These are phyloP conservation scores for Xylaria bambusicola DNA, from an alignment of 495 filamentous ascomycete genomes.

Conservation along the genomic window DNA sequence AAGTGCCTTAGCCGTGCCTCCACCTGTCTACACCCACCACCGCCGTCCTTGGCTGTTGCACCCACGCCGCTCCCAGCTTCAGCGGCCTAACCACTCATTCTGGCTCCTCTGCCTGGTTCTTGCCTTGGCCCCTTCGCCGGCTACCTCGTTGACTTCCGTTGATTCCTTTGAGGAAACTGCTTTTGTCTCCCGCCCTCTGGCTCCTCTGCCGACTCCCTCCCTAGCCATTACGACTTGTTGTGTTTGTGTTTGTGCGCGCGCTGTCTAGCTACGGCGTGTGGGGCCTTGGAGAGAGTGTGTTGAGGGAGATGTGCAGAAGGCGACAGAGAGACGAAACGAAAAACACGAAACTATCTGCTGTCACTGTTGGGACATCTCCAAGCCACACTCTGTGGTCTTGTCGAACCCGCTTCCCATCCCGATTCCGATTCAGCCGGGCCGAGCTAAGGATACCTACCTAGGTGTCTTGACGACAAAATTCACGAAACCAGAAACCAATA, in stretches of 20 bases:
- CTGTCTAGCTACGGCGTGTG: conserved; percentile 9
- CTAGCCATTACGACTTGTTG: neutral
- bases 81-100: conserved; percentile 8
- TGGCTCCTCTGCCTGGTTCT: conserved; percentile 1
- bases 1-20: neutral
- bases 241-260: conserved; percentile 5
- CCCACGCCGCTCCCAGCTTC: conserved; percentile 7
- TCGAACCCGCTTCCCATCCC: neutral
- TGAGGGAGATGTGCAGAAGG: conserved; percentile 18
- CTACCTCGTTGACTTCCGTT: neutral
- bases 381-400: neutral
- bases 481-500: conserved; percentile 6
- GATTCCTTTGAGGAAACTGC: neutral
- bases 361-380: neutral
- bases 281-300: conserved; percentile 11
- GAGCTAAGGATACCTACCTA: conserved; percentile 4
- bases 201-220: neutral
- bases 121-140: too few relatives aligned
- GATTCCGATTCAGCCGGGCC: conserved; percentile 4
- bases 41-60: neutral
- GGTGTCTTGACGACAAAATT: neutral
- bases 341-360: conserved; percentile 7
- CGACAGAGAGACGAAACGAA: conserved; percentile 15
- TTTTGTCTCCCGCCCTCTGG: neutral
- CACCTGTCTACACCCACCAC: conserved; percentile 4